A percentile compares a stretch with the other conserved stretches of the same genome.
These are phyloP conservation scores for Nelumbo lutea DNA, from an alignment of 164 flowering plant genomes.

Conservation along the genomic window DNA sequence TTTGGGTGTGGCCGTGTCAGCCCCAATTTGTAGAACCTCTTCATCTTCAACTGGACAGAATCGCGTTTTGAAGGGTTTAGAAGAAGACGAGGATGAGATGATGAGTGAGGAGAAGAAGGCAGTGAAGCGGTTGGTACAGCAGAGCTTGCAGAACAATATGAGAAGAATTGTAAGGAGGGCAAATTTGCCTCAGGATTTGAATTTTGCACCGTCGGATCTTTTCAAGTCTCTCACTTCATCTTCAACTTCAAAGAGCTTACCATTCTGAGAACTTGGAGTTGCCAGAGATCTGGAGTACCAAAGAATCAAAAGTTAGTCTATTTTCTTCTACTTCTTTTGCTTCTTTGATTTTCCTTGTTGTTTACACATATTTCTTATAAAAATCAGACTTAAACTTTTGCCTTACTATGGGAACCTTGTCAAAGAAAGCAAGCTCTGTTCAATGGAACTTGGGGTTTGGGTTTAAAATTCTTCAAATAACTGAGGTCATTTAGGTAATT, in stretches of 20 bases:
- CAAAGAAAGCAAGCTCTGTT: too few relatives aligned
- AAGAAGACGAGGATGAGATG: constrained; percentile 35
- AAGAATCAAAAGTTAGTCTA: constrained; percentile 4
- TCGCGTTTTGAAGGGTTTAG: constrained; percentile 19
- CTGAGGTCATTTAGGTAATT: too few relatives aligned
- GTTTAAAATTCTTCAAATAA: too few relatives aligned
- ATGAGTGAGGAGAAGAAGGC: constrained; percentile 89
- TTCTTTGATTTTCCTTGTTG: too few relatives aligned
- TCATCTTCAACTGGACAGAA: constrained; percentile 27
- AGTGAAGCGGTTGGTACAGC: constrained; percentile 83
- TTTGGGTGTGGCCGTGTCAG: constrained; percentile 44
- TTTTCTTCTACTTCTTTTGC: neutral
- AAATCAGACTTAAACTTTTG: too few relatives aligned
- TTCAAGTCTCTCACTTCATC: constrained; percentile 65
- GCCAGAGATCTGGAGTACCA: neutral
- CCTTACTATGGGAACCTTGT: too few relatives aligned
- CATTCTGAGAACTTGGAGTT: constrained; percentile 43
- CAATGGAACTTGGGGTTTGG: too few relatives aligned
- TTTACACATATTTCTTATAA: too few relatives aligned
- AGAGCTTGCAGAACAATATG: constrained; percentile 93
- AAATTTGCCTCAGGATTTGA: constrained; percentile 83
- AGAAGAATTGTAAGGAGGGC: constrained; percentile 85
- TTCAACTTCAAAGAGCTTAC: constrained; percentile 91
- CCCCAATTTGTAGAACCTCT: constrained; percentile 63
- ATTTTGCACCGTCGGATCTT: constrained; percentile 81